phyloP scores from a whole-genome alignment of 2,329 filamentous ascomycete genomes.

The Claviceps paspali region DNA sequence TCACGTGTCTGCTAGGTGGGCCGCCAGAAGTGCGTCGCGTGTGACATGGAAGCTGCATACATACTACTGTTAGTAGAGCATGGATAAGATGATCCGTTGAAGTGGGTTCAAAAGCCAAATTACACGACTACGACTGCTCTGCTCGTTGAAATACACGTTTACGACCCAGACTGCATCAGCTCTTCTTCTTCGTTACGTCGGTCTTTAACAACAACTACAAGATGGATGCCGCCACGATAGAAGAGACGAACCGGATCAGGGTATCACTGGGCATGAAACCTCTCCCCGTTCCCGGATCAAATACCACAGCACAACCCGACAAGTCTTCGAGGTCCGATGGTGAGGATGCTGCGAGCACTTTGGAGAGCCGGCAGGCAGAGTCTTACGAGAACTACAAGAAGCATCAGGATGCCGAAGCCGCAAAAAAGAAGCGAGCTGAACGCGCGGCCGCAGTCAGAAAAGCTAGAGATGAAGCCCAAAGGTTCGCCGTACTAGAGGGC shows the following conservation, averaged over 20 bases:
- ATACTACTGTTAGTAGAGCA: too few species aligned
- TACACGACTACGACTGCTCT: too few species aligned
- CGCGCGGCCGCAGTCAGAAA: conserved; percentile 73
- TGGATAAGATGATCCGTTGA: too few species aligned
- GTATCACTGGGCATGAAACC: conserved; percentile 80
- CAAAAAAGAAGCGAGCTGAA: conserved; percentile 65
- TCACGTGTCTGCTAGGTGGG: conserved; percentile 3
- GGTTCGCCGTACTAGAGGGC: conserved; percentile 62
- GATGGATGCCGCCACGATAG: conserved; percentile 61
- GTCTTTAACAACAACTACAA: not conserved
- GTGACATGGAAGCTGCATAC: not conserved
- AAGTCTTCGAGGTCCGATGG: conserved; percentile 38
- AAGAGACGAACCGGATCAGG: conserved; percentile 88
- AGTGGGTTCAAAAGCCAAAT: not conserved
- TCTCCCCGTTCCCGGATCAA: conserved; percentile 63
- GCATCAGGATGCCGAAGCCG: conserved; percentile 52
- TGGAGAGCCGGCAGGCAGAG: conserved; percentile 64
- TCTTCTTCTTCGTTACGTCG: not conserved
- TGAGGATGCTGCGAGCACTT: conserved; percentile 62
- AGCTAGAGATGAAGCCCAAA: conserved; percentile 70
- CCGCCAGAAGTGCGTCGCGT: not conserved
- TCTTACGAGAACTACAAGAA: conserved; percentile 59
- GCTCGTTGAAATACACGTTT: too few species aligned
- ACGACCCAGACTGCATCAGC: not conserved
- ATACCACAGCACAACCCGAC: conserved; percentile 16